phyloP scores from a whole-genome alignment of 495 filamentous ascomycete genomes.

The Pseudoneurospora amorphoporcata region DNA sequence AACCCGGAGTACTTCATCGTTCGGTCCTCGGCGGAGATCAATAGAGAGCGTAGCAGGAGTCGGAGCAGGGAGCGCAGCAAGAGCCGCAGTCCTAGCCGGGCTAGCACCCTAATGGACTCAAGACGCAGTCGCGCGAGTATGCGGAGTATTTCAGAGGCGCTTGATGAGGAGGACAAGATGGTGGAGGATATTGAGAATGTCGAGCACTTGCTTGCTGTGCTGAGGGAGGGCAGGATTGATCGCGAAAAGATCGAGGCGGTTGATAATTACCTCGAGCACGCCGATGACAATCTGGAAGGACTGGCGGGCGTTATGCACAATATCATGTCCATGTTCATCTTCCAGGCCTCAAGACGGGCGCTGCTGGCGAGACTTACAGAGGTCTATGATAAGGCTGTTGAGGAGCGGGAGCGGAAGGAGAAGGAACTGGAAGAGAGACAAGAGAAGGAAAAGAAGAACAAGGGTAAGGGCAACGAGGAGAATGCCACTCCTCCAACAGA shows the following conservation, averaged over 20 bases:
- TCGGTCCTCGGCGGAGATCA: constrained; percentile 33
- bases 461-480: neutral
- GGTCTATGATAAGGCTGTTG: constrained; percentile 43
- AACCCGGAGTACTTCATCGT: constrained; percentile 85
- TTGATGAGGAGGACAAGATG: constrained; percentile 1
- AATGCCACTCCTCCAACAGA: neutral
- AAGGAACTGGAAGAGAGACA: constrained; percentile 15
- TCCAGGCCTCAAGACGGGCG: constrained; percentile 75
- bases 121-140: neutral
- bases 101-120: constrained; percentile 7
- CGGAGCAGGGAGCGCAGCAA: constrained; percentile 22
- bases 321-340: constrained; percentile 79
- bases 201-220: constrained; percentile 47
- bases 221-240: constrained; percentile 67
- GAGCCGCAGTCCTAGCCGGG: constrained; percentile 7
- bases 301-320: constrained; percentile 68
- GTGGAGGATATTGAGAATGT: constrained; percentile 51
- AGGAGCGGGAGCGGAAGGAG: neutral
- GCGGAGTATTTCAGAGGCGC: neutral
- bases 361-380: constrained; percentile 58
- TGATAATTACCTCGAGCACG: constrained; percentile 66
- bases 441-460: constrained; percentile 13
- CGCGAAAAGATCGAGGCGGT: constrained; percentile 80
- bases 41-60: constrained; percentile 29
- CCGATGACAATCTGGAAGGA: constrained; percentile 69